These are phyloP conservation scores for Aquilaria agallochum DNA, from an alignment of 441 rosid genomes.

Conservation along the genomic window DNA sequence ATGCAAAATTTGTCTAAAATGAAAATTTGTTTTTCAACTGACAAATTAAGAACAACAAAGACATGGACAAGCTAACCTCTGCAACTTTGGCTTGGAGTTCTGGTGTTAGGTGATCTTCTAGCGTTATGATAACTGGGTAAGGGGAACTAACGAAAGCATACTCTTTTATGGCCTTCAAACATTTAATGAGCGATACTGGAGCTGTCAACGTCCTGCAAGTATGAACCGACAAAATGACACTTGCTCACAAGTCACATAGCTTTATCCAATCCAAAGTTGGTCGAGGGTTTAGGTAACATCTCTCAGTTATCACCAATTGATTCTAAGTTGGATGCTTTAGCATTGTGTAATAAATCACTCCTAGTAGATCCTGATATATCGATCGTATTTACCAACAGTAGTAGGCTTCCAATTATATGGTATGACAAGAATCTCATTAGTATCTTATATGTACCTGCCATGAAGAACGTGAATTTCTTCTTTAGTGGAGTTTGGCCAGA, in stretches of 20 bases:
- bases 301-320: too few relatives aligned
- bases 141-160: slow-evolving; percentile 48
- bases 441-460: slow-evolving; percentile 36
- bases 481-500: slow-evolving; percentile 60
- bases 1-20: neutral
- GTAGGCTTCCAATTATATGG: too few relatives aligned
- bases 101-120: slow-evolving; percentile 60
- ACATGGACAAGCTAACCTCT: slow-evolving; percentile 19
- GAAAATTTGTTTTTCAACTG: neutral
- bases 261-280: too few relatives aligned
- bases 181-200: slow-evolving; percentile 44
- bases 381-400: too few relatives aligned
- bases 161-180: slow-evolving; percentile 46
- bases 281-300: too few relatives aligned
- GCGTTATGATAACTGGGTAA: slow-evolving; percentile 55
- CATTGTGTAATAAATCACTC: too few relatives aligned
- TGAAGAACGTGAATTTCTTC: slow-evolving; percentile 57
- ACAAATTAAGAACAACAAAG: neutral
- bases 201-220: slow-evolving; percentile 45
- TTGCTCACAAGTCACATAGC: neutral
- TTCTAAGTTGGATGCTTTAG: neutral
- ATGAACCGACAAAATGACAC: neutral
- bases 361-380: too few relatives aligned
- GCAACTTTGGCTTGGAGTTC: slow-evolving; percentile 65
- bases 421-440: too few relatives aligned